Percentiles rank a stretch among this genome's conserved stretches.
Conservation (phyloP, 1,284 basidiomycete genomes). For the Moesziomyces sp. region DNA sequence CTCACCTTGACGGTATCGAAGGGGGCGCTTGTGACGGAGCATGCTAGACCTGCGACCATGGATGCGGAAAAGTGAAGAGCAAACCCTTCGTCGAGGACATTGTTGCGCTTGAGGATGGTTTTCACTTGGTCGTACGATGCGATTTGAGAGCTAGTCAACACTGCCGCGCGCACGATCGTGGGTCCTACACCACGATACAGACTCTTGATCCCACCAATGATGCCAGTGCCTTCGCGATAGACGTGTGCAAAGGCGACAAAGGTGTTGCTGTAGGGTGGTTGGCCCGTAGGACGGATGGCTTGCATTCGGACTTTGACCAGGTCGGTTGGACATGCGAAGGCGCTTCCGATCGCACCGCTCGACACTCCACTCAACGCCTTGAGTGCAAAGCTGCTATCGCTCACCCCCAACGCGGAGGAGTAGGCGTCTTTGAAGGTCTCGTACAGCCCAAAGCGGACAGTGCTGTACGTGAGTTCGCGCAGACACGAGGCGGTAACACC, state of each 20-base stretch:
- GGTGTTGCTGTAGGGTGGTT: slow-evolving; percentile 51
- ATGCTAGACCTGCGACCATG: slow-evolving; percentile 55
- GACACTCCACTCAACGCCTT: slow-evolving; percentile 55
- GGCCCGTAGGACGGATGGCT: slow-evolving; percentile 38
- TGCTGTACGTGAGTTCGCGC: slow-evolving; percentile 55
- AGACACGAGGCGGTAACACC: slow-evolving; percentile 55
- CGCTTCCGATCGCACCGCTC: slow-evolving; percentile 53
- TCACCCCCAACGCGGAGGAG: slow-evolving; percentile 15
- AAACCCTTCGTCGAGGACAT: slow-evolving; percentile 42
- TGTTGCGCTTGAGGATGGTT: slow-evolving; percentile 29
- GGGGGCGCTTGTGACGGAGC: slow-evolving; percentile 47
- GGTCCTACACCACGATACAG: slow-evolving; percentile 55
- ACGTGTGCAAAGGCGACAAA: slow-evolving; percentile 47
- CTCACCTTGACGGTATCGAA: slow-evolving; percentile 57
- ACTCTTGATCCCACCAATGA: slow-evolving; percentile 37
- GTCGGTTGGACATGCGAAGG: slow-evolving; percentile 55
- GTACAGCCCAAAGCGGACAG: slow-evolving; percentile 56
- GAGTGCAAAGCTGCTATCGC: slow-evolving; percentile 43
- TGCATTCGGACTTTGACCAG: slow-evolving; percentile 59
- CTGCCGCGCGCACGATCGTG: slow-evolving; percentile 50
- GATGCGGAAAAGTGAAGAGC: slow-evolving; percentile 46
- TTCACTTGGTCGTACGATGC: slow-evolving; percentile 57
- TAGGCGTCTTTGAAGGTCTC: slow-evolving; percentile 56
- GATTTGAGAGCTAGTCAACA: slow-evolving; percentile 54
- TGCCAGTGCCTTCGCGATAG: slow-evolving; percentile 36